A percentile compares a stretch with the other conserved stretches of the same genome.
Evolutionary conservation across 768 basidiomycete genomes (phyloP).

Genomic region (Russula sp.): DNA sequence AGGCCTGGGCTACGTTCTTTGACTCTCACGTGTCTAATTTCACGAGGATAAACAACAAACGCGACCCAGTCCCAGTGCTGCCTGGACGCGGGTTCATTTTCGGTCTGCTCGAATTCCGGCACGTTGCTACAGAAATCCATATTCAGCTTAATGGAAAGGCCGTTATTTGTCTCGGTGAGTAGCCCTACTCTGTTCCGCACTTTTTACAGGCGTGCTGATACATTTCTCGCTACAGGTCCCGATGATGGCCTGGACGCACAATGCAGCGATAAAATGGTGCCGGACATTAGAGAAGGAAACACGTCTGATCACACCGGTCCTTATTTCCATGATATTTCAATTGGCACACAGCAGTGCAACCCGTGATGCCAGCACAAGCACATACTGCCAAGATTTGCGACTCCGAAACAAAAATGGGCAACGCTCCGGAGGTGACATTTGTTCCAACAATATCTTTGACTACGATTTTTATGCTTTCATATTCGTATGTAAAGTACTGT

Average conservation of each 20-base stretch:
- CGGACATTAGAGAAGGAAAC: conserved; percentile 40
- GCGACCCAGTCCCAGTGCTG: conserved; percentile 25
- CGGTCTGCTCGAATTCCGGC: conserved; percentile 25
- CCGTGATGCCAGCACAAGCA: conserved; percentile 15
- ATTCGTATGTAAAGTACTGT: not conserved
- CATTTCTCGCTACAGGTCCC: conserved; percentile 31
- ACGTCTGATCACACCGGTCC: conserved; percentile 57
- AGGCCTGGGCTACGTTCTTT: conserved; percentile 21
- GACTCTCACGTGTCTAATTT: conserved; percentile 25
- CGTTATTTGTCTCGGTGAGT: conserved; percentile 18
- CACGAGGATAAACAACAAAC: conserved; percentile 28
- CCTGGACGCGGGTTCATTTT: conserved; percentile 25
- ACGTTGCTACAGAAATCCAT: conserved; percentile 25
- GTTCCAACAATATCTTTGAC: not conserved
- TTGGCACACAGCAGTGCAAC: conserved; percentile 48
- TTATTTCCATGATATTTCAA: conserved; percentile 52
- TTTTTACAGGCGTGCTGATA: not conserved
- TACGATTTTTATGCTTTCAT: not conserved
- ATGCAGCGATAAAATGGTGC: conserved; percentile 55
- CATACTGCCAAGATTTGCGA: not conserved
- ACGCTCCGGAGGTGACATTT: too few relatives aligned
- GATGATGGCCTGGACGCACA: conserved; percentile 54
- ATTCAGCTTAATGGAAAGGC: conserved; percentile 17
- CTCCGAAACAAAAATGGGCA: too few relatives aligned
- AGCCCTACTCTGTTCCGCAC: not conserved